Evolutionary conservation across 495 filamentous ascomycete genomes (phyloP).

Genomic region (Aspergillus cristatus): DNA sequence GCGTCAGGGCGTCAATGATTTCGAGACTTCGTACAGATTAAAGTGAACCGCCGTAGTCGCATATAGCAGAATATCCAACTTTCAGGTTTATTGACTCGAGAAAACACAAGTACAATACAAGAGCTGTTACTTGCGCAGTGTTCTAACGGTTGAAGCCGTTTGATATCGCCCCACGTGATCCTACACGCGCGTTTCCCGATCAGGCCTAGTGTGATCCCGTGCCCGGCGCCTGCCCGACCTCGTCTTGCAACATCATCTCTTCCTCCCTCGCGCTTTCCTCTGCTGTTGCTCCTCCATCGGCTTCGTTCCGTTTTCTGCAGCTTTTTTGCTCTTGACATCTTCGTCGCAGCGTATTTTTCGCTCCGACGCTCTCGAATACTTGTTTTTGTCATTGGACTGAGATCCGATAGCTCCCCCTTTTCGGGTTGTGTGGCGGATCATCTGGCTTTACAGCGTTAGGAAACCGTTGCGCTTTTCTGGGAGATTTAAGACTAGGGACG

Average conservation of each 20-base stretch:
- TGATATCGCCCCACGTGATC: slow-evolving; percentile 8
- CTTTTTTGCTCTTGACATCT: slow-evolving; percentile 3
- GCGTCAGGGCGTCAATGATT: neutral
- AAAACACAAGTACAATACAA: no score
- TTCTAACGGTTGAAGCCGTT: no score
- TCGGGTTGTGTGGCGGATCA: slow-evolving; percentile 3
- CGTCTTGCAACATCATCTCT: slow-evolving; percentile 19
- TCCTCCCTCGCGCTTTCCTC: no score
- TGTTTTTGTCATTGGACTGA: neutral
- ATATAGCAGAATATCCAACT: no score
- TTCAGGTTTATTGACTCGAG: no score
- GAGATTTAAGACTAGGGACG: slow-evolving; percentile 8
- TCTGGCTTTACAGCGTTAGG: neutral
- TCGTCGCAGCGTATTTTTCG: neutral
- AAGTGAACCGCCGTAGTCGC: no score
- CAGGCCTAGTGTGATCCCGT: slow-evolving; percentile 15
- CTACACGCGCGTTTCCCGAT: neutral
- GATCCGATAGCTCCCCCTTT: slow-evolving; percentile 3
- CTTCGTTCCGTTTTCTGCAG: slow-evolving; percentile 10
- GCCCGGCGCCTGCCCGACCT: slow-evolving; percentile 15
- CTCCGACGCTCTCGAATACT: slow-evolving; percentile 2
- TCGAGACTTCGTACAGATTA: neutral
- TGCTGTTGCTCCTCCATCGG: no score
- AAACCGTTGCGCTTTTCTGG: slow-evolving; percentile 10
- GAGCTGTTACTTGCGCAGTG: no score